Base-by-base conservation (phyloP, 306 rosid genomes). In the Ceratonia siliqua region DNA sequence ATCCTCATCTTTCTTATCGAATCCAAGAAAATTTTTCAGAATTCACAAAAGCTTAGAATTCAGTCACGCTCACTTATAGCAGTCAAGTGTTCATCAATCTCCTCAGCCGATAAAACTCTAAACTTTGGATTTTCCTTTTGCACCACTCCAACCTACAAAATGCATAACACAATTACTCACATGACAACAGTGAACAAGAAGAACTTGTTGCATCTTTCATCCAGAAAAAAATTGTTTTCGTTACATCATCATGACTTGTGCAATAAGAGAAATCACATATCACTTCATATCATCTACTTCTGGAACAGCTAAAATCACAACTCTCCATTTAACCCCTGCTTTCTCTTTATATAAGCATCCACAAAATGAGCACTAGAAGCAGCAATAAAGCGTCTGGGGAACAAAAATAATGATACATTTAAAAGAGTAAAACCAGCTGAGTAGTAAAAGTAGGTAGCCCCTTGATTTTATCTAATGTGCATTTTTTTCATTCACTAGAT, bases 51-150 rank as follows among this genome's bases (percentile, higher is more conserved):
- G 25, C 27, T 15, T 25, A 3, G 58, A 66, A 58, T 81, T 92
- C 89, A 95, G 76, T 95, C 99, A 13, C 98, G 96, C 86, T 95
- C 99, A 17, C 99, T 95, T 42, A 95, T 95, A 27, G 99, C 97
- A 64, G 97, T 95, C 98, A 95, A 82, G 84, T 95, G 98, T 83
- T 95, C 99, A 38, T 95, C 99, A 62, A 95, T 85, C 84, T 95
- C 99, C 52, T 95, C 99, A 0, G 93, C 90, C 17, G 93, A 78
- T 83, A 95, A 63, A 73, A 90, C 96, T 83, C 97, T 87, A 54
- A 95, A 95, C 53, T 78, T 83, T 0, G 96, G 98, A 66, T 81
- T 89, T 7, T 85, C 99, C 82, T 77, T 74, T 64, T 76, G 80
- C 84, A 95, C 99, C 61, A 95, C 99, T 67, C 99, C 99, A 56